Evolutionary conservation across 768 basidiomycete species (phyloP), one percentile per base, ranked within the genome.

Genomic region (Pulveroboletus frians): DNA sequence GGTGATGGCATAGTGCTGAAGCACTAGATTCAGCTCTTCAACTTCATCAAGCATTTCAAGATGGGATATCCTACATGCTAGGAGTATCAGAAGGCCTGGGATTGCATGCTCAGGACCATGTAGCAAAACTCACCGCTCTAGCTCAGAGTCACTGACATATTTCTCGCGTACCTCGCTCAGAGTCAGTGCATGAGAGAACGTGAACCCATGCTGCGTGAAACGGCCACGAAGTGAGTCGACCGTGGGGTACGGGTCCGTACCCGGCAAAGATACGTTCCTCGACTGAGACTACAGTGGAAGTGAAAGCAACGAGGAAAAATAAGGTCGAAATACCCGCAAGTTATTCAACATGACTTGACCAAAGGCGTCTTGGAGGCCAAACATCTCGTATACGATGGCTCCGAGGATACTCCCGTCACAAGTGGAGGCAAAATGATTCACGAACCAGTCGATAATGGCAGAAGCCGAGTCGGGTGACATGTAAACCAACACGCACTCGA

Each of bases 401-500:
- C 81, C 83, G 1, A 81, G 70, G 31, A 51, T 15, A 21, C 48
- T 45, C 20, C 39, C 52, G 15, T 50, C 39, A 5, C 32, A 29
- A 51, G 39, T 21, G 13, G 53, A 55, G 9, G 49, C n/a, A 60
- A 80, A 83, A 49, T 74, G 75, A 47, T 78, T 71, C 2, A 77
- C 73, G 60, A 94, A 92, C 88, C 89, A 94, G 32, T 71, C 65
- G 2, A 96, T 70, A 11, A 96, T 61, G 1, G 70, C 71, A 26
- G 76, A 72, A 1, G 84, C 84, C 3, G 74, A 71, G 3, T 68
- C 61, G 0, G 88, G 82, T 77, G 43, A 29, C 47, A 97, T 88
- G 68, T 99, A 97, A 13, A 83, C 92, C 47, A 96, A 77, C 15
- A 97, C 88, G 57, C 95, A 98, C 74, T 98, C 95, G 52, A 91